Conservation (phyloP, 495 filamentous ascomycete genomes). For the Entonaema liquescens region DNA sequence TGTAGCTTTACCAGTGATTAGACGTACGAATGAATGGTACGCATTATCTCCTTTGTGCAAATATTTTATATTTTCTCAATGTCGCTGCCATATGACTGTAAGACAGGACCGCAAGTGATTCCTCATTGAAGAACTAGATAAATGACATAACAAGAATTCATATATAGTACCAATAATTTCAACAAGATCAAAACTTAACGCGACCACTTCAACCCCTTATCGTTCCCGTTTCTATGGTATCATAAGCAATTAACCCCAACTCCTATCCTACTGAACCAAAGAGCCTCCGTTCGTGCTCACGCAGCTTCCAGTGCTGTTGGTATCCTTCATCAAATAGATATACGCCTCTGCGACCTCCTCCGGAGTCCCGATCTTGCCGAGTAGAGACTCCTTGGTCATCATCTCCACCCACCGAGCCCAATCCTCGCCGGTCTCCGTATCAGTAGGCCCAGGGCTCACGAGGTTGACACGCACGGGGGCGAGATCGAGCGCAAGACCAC, state of each 20-base stretch:
- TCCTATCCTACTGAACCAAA: conserved; percentile 8
- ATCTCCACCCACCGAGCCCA: conserved; percentile 43
- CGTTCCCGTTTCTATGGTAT: background rate
- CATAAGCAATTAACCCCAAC: background rate
- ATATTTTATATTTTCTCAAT: background rate
- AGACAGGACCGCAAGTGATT: background rate
- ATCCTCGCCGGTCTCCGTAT: conserved; percentile 52
- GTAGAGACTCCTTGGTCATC: conserved; percentile 44
- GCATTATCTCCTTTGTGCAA: conserved; percentile 35
- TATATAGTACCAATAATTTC: background rate
- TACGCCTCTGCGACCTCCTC: conserved; percentile 67
- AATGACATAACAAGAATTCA: no score
- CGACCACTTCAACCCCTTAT: background rate
- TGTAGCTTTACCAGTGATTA: conserved; percentile 6
- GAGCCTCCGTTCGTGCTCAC: conserved; percentile 21
- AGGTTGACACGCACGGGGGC: conserved; percentile 64
- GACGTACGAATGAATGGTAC: conserved; percentile 24
- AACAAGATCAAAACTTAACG: background rate
- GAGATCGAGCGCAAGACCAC: conserved; percentile 62
- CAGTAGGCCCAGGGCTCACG: conserved; percentile 58
- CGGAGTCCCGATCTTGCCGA: conserved; percentile 54
- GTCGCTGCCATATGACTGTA: background rate
- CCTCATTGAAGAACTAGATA: background rate
- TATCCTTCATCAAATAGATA: conserved; percentile 66
- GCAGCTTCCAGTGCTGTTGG: conserved; percentile 57